Percentiles rank a stretch among this genome's conserved stretches.
Conservation (phyloP, 192 early-diverging fungal genomes). For the Coemansia sp. region DNA sequence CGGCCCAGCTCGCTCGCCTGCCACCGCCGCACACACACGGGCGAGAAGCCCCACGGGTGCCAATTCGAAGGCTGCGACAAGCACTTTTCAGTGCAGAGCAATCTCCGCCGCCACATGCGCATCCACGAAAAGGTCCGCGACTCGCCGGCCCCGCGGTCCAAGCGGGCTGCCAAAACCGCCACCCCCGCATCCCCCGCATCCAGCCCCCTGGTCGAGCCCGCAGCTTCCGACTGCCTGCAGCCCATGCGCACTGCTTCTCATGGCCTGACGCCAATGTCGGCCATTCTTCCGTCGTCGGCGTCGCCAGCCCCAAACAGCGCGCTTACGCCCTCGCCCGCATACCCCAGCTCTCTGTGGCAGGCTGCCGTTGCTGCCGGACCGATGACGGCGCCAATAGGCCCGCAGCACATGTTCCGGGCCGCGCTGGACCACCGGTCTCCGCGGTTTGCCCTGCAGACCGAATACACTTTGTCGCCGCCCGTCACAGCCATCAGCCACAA, state of each 20-base stretch:
- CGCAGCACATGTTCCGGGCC: background rate
- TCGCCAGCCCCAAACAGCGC: background rate
- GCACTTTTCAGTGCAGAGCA: slow-evolving; percentile 57
- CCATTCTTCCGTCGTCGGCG: background rate
- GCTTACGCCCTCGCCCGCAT: slow-evolving; percentile 5
- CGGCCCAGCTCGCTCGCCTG: slow-evolving; percentile 50
- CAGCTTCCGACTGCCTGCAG: slow-evolving; percentile 6
- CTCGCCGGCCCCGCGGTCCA: slow-evolving; percentile 9
- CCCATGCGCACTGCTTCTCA: slow-evolving; percentile 3
- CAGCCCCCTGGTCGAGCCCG: background rate
- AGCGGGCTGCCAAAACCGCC: background rate
- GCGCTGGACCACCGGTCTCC: slow-evolving; percentile 11
- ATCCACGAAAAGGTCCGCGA: slow-evolving; percentile 41
- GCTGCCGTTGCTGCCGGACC: slow-evolving; percentile 9
- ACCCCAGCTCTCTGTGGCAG: slow-evolving; percentile 7
- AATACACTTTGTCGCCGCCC: slow-evolving; percentile 5
- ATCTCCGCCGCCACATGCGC: slow-evolving; percentile 49
- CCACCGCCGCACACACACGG: slow-evolving; percentile 60
- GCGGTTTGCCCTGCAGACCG: slow-evolving; percentile 4
- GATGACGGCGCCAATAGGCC: slow-evolving; percentile 22
- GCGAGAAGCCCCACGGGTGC: slow-evolving; percentile 57
- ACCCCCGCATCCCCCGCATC: slow-evolving; percentile 2
- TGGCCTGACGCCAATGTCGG: background rate
- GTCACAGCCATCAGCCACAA: background rate
- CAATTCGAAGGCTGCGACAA: slow-evolving; percentile 42